Evolutionary conservation across 1,284 basidiomycete species (phyloP).

Genomic region (Agaricales sp.): DNA sequence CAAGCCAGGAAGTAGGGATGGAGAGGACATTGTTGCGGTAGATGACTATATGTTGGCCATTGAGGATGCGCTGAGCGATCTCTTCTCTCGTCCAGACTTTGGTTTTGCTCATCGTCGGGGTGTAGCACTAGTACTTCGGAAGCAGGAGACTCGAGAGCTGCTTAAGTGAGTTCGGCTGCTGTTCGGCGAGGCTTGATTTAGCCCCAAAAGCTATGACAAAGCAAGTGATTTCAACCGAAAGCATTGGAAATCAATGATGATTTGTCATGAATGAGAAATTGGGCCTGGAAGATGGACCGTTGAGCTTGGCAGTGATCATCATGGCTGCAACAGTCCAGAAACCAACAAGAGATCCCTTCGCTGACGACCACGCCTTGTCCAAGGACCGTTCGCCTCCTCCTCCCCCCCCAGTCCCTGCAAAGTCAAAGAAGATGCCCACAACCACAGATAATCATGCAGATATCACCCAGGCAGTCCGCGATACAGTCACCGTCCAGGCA

Average conservation of each 20-base stretch:
- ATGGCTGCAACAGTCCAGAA: not conserved
- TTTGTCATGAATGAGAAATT: no score
- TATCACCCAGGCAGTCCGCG: conserved; percentile 53
- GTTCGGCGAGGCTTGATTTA: no score
- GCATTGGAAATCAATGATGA: no score
- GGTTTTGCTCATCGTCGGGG: not conserved
- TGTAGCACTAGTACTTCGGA: no score
- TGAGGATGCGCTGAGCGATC: conserved; percentile 60
- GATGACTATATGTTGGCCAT: conserved; percentile 75
- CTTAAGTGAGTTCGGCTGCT: no score
- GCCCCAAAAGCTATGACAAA: no score
- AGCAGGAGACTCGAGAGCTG: no score
- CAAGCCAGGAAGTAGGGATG: conserved; percentile 78
- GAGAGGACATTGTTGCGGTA: conserved; percentile 72
- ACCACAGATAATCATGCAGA: conserved; percentile 15
- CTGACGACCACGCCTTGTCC: conserved; percentile 8
- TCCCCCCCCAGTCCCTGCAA: conserved; percentile 8
- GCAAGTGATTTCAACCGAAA: no score
- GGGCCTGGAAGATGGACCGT: no score
- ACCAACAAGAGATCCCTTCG: conserved; percentile 6
- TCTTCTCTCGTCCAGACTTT: conserved; percentile 31
- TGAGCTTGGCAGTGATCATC: no score
- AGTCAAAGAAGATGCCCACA: conserved; percentile 15
- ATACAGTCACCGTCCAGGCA: conserved; percentile 48
- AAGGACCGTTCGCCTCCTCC: not conserved